phyloP scores from a whole-genome alignment of 192 early-diverging fungal genomes.

The Globomyces pollinis-pini region DNA sequence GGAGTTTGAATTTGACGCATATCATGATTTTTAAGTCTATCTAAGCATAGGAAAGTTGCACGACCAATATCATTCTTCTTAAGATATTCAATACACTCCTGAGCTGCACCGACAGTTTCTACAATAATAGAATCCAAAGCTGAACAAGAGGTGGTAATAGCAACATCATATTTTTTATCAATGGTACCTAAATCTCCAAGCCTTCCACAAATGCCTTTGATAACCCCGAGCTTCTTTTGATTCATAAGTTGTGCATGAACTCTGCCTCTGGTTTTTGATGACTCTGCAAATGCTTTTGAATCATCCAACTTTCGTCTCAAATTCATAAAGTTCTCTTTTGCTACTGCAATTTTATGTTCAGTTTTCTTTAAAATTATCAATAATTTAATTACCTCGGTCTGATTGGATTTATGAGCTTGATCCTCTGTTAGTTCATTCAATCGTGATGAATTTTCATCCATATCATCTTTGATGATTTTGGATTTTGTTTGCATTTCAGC shows the following conservation, averaged over 20 bases:
- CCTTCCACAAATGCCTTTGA: slow-evolving; percentile 51
- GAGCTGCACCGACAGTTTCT: slow-evolving; percentile 75
- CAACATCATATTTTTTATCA: slow-evolving; percentile 89
- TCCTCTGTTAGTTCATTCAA: slow-evolving; percentile 22
- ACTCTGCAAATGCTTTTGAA: slow-evolving; percentile 17
- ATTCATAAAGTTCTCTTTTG: neutral
- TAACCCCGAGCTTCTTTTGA: slow-evolving; percentile 24
- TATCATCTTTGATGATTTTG: neutral
- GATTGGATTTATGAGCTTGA: neutral
- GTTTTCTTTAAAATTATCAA: neutral
- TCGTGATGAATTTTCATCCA: neutral
- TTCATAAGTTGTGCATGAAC: slow-evolving; percentile 27
- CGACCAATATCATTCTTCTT: slow-evolving; percentile 79
- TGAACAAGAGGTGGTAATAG: slow-evolving; percentile 83
- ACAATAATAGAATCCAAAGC: slow-evolving; percentile 85
- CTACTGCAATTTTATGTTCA: neutral
- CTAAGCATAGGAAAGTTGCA: slow-evolving; percentile 73
- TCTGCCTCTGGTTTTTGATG: slow-evolving; percentile 17
- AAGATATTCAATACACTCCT: slow-evolving; percentile 84
- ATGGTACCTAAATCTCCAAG: slow-evolving; percentile 95
- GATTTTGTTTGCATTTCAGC: neutral
- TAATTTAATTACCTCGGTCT: too few species aligned
- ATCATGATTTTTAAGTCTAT: slow-evolving; percentile 54
- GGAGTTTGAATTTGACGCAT: slow-evolving; percentile 49
- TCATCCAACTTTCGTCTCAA: slow-evolving; percentile 21